Conservation (phyloP, 139 green algal species). For the Coccomyxa sp. region DNA sequence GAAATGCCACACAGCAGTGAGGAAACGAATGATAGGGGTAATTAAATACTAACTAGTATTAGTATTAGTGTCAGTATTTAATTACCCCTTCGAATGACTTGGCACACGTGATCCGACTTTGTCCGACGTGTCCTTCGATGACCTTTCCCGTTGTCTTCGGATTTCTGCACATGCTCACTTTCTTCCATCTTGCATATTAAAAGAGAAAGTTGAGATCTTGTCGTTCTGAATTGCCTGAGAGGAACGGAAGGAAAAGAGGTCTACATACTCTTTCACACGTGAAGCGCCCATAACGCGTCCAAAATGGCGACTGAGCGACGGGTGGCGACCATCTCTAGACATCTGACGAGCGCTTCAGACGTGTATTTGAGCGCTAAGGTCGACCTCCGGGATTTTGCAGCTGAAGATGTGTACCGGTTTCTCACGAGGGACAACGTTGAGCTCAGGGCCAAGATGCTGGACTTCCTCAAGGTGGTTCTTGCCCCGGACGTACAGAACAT, state of each 20-base stretch:
- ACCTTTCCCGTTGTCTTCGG: neutral
- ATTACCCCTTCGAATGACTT: neutral
- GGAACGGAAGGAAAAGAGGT: neutral
- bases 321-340: constrained; percentile 32
- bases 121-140: neutral
- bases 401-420: constrained; percentile 34
- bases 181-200: too few relatives aligned
- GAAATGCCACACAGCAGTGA: too few relatives aligned
- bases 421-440: constrained; percentile 64
- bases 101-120: neutral
- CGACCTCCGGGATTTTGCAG: constrained; percentile 2
- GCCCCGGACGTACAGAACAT: too few relatives aligned
- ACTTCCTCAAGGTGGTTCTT: constrained; percentile 66
- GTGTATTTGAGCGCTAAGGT: neutral
- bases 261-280: neutral
- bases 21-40: too few relatives aligned
- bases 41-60: too few relatives aligned
- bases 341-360: constrained; percentile 30
- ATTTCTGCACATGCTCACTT: neutral
- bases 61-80: neutral
- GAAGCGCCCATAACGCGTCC: neutral
- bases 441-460: constrained; percentile 55
- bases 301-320: constrained; percentile 4
- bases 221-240: neutral
- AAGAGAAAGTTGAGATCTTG: too few relatives aligned